Evolutionary conservation across 306 rosid genomes (phyloP), one percentile per base, ranked within the genome.

Genomic region (Medicago ruthenica): DNA sequence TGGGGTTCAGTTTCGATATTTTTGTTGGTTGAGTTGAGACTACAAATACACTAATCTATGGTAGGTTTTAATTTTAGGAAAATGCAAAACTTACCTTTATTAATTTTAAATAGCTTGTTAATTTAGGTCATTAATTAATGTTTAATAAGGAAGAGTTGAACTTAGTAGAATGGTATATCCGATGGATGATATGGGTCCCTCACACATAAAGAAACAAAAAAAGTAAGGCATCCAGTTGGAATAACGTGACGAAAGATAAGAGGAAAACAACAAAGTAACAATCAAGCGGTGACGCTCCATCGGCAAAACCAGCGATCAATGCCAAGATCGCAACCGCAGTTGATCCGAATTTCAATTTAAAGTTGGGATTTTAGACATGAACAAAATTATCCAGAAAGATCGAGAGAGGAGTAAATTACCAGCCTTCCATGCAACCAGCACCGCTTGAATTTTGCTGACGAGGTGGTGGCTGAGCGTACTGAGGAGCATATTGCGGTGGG

Each of bases 391-490:
- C 2, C 3, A 24, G 27, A 24, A 24, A 1, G 3, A 27, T 27
- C 31, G 59, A 63, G 40, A 65, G 20, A 50, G 45, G 42, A 16
- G 17, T 4, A 7, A 58, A 77, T 21, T 63, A 95, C 99, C 99
- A 95, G 79, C 97, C 97, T 83, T 92, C 96, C 74, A 95, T 0
- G 37, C 86, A 57, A 51, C 99, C 97, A 22, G 75, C 0, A 37
- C 86, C 40, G 5, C 44, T 0, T 36, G 78, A 77, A 48, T 65
- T 76, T 2, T 74, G 88, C 1, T 69, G 86, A 0, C 44, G 86
- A 0, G 66, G 97, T 8, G 96, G 97, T 67, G 90, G 97, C 82
- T 86, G 97, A 72, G 85, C 87, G 72, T 92, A 95, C 81, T 88
- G 96, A 18, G 97, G 96, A 0, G 89, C 97, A 39, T 91, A 94